phyloP scores from a whole-genome alignment of 345 rosid genomes.

The Dipteronia dyeriana region DNA sequence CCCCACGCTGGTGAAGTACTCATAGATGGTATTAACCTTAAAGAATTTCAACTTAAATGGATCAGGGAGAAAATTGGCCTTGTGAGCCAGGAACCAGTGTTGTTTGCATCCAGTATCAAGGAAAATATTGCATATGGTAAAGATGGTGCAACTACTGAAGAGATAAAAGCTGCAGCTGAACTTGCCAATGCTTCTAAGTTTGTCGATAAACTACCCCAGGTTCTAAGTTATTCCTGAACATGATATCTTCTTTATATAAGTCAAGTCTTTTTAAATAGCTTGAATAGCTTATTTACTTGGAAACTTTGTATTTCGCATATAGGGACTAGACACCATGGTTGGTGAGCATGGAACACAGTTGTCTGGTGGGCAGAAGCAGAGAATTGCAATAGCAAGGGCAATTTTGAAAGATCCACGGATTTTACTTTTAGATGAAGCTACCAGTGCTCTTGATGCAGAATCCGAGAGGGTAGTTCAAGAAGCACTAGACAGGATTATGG shows the following conservation, averaged over 20 bases:
- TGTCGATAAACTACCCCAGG: constrained; percentile 76
- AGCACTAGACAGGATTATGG: constrained; percentile 81
- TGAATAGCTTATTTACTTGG: not conserved
- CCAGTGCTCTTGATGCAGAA: constrained; percentile 90
- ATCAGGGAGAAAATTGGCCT: constrained; percentile 72
- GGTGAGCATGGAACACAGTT: constrained; percentile 95
- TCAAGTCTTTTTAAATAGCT: not conserved
- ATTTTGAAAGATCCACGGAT: constrained; percentile 77
- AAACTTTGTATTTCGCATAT: not conserved
- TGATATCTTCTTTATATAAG: not conserved
- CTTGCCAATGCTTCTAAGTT: constrained; percentile 80
- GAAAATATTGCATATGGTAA: constrained; percentile 80
- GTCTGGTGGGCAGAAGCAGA: constrained; percentile 96
- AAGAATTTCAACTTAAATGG: constrained; percentile 76
- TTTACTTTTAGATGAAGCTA: constrained; percentile 83
- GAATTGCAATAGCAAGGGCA: constrained; percentile 89
- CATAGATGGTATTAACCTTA: constrained; percentile 64
- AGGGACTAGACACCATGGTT: constrained; percentile 86
- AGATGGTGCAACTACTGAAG: constrained; percentile 68
- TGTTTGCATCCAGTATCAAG: constrained; percentile 66
- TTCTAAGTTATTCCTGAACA: not conserved
- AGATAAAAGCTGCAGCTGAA: constrained; percentile 66
- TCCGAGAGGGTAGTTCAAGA: constrained; percentile 86
- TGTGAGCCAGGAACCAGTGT: constrained; percentile 84
- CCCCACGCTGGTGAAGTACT: constrained; percentile 68